Percentiles rank a stretch among this genome's conserved stretches.
Evolutionary conservation across 2,329 filamentous ascomycete species (phyloP).

Genomic region (Penicillium freii): DNA sequence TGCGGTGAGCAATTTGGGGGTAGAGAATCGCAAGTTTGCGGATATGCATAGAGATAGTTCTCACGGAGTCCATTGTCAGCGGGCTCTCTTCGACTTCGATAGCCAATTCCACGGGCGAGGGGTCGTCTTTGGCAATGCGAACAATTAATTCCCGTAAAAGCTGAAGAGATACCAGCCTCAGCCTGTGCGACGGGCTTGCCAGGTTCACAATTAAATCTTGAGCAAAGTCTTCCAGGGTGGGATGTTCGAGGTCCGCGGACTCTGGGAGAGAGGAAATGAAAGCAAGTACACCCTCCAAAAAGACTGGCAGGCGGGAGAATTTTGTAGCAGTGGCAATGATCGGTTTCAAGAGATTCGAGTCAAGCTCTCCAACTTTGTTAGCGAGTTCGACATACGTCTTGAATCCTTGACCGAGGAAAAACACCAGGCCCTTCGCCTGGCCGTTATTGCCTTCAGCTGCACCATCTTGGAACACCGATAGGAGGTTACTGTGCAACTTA

Average conservation of each 20-base stretch:
- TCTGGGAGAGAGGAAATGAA: constrained; percentile 43
- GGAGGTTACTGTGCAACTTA: constrained; percentile 64
- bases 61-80: constrained; percentile 70
- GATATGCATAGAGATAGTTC: constrained; percentile 79
- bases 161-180: constrained; percentile 70
- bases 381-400: constrained; percentile 68
- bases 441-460: constrained; percentile 60
- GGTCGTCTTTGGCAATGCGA: constrained; percentile 48
- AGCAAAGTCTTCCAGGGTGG: constrained; percentile 61
- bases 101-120: constrained; percentile 56
- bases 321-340: constrained; percentile 65
- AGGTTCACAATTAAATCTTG: constrained; percentile 70
- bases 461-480: constrained; percentile 61
- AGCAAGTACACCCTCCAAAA: constrained; percentile 60
- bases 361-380: constrained; percentile 56
- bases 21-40: constrained; percentile 72
- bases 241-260: constrained; percentile 44
- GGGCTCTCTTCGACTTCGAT: constrained; percentile 77
- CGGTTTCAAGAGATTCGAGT: constrained; percentile 62
- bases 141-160: constrained; percentile 64
- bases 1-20: constrained; percentile 55
- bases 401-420: constrained; percentile 74
- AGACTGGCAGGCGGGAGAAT: constrained; percentile 65
- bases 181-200: constrained; percentile 68
- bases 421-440: constrained; percentile 35